A percentile compares a stretch with the other conserved stretches of the same genome.
Conservation (phyloP, 257 asterid species). For the Solanum chiquidenum region DNA sequence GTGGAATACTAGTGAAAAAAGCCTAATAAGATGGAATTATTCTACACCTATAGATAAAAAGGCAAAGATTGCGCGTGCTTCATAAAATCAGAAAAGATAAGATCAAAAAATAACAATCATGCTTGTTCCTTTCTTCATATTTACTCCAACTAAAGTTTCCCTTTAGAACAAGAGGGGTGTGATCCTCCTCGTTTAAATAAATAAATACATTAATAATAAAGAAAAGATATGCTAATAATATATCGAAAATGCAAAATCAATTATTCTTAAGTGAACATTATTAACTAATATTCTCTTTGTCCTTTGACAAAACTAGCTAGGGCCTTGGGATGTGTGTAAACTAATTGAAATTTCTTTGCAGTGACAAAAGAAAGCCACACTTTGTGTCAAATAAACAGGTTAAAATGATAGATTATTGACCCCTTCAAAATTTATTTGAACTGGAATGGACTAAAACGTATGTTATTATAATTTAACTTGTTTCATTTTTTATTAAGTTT, state of each 20-base stretch:
- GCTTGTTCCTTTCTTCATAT: conserved; percentile 27
- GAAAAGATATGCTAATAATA: not conserved
- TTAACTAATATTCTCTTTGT: not conserved
- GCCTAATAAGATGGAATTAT: not conserved
- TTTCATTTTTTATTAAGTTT: too few relatives aligned
- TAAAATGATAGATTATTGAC: not conserved
- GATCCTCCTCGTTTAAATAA: not conserved
- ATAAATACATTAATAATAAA: not conserved
- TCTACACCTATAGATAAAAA: not conserved
- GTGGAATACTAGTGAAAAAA: conserved; percentile 12
- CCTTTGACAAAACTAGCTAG: not conserved
- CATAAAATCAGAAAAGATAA: conserved; percentile 18
- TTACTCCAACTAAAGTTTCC: conserved; percentile 17
- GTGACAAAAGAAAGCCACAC: not conserved
- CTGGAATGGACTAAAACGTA: too few relatives aligned
- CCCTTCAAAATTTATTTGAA: not conserved
- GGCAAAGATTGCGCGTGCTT: conserved; percentile 38
- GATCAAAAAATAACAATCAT: conserved; percentile 4
- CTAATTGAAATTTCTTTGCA: not conserved
- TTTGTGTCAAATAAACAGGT: not conserved
- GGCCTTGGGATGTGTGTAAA: not conserved
- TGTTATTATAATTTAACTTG: too few relatives aligned
- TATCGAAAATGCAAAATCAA: not conserved
- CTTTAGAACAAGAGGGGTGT: not conserved
- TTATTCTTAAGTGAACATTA: not conserved